phyloP scores from a whole-genome alignment of 192 early-diverging fungal species.

The Coemansia sp. region DNA sequence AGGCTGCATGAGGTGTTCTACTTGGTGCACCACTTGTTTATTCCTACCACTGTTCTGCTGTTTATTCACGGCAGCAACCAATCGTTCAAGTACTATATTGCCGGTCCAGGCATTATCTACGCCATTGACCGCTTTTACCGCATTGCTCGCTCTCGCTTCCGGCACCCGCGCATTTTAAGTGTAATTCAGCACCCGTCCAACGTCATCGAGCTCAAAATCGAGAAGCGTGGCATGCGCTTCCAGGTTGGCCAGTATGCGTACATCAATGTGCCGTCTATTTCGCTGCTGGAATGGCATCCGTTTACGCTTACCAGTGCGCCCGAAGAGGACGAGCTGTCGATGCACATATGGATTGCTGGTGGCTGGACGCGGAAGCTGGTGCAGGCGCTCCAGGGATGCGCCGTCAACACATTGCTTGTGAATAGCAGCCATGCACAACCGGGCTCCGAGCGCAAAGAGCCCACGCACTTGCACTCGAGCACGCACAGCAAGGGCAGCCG shows the following conservation, averaged over 20 bases:
- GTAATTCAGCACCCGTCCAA: conserved; percentile 81
- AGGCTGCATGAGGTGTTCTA: conserved; percentile 68
- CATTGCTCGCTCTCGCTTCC: conserved; percentile 60
- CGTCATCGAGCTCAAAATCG: conserved; percentile 78
- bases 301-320: conserved; percentile 82
- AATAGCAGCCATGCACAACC: not conserved
- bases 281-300: conserved; percentile 71
- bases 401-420: conserved; percentile 24
- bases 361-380: conserved; percentile 69
- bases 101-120: conserved; percentile 63
- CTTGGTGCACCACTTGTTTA: conserved; percentile 84
- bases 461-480: conserved; percentile 19
- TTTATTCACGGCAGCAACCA: conserved; percentile 72
- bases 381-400: conserved; percentile 30
- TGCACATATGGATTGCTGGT: conserved; percentile 76
- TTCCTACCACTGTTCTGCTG: conserved; percentile 63
- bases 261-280: conserved; percentile 69
- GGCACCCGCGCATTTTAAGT: conserved; percentile 68
- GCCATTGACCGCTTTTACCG: conserved; percentile 64
- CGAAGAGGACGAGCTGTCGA: conserved; percentile 65
- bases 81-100: conserved; percentile 73
- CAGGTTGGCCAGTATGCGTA: conserved; percentile 79
- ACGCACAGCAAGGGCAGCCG: conserved; percentile 5
- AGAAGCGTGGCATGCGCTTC: conserved; percentile 55
- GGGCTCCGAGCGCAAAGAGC: not conserved